Conservation (phyloP, 768 basidiomycete genomes). For the Termitomyces sp. region DNA sequence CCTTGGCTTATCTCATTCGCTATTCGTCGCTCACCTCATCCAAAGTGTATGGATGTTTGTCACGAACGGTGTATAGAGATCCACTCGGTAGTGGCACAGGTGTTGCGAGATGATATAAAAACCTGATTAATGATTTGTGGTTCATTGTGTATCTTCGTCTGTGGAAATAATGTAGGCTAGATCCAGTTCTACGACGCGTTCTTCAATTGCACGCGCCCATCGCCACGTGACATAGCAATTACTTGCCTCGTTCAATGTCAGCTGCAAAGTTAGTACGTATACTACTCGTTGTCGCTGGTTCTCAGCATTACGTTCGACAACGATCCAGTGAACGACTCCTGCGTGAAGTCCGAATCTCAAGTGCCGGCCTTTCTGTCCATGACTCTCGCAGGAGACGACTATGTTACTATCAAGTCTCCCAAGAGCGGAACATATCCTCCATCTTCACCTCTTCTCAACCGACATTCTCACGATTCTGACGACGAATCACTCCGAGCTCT, state of each 20-base stretch:
- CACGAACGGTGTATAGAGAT: conserved; percentile 69
- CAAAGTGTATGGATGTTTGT: conserved; percentile 65
- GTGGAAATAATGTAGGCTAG: neutral
- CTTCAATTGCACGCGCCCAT: neutral
- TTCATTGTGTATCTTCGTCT: neutral
- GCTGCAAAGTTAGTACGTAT: neutral
- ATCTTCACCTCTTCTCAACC: conserved; percentile 27
- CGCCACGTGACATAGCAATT: neutral
- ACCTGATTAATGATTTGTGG: neutral
- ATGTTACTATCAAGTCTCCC: conserved; percentile 41
- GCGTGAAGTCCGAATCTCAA: neutral
- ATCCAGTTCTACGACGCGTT: neutral
- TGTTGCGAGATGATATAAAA: conserved; percentile 41
- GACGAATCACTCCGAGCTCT: conserved; percentile 68
- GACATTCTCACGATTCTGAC: conserved; percentile 54
- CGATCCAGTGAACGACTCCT: neutral
- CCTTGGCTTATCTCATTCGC: neutral
- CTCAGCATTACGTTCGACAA: neutral
- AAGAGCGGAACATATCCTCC: conserved; percentile 28
- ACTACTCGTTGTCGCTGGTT: neutral
- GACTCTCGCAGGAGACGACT: conserved; percentile 34
- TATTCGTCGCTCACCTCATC: neutral
- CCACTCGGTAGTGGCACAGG: conserved; percentile 68
- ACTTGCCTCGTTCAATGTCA: neutral
- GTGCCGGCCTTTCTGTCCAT: conserved; percentile 21